phyloP scores from a whole-genome alignment of 129 eudicot species.

The Sambucus nigra region DNA sequence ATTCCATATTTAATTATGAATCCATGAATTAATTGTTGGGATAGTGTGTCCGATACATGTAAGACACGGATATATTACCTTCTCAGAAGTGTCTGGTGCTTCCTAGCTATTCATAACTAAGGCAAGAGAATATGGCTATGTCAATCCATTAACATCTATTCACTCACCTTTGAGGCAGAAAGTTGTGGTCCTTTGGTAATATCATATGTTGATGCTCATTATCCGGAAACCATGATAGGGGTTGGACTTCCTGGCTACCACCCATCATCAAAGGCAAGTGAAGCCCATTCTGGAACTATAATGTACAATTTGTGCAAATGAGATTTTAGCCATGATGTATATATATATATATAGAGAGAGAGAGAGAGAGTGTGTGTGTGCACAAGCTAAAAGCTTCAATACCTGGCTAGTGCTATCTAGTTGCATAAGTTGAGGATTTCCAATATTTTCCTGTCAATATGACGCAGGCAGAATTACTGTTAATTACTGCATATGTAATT shows the following conservation, averaged over 20 bases:
- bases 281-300: slow-evolving; percentile 59
- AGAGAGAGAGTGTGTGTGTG: slow-evolving; percentile 7
- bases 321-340: slow-evolving; percentile 4
- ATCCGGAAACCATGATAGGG: slow-evolving; percentile 52
- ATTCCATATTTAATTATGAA: neutral
- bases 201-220: slow-evolving; percentile 48
- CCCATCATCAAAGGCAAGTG: slow-evolving; percentile 53
- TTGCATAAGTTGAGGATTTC: slow-evolving; percentile 37
- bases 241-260: slow-evolving; percentile 41
- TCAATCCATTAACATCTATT: slow-evolving; percentile 3
- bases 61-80: too few relatives aligned
- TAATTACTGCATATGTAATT: slow-evolving; percentile 1
- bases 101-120: too few relatives aligned
- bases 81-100: too few relatives aligned
- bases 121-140: too few relatives aligned
- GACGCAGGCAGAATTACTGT: neutral
- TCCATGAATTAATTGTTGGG: neutral
- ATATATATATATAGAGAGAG: neutral
- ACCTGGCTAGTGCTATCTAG: slow-evolving; percentile 69
- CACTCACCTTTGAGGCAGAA: slow-evolving; percentile 50
- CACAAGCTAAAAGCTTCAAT: slow-evolving; percentile 5
- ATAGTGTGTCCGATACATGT: too few relatives aligned
- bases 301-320: slow-evolving; percentile 4
- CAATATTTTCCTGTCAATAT: slow-evolving; percentile 46
- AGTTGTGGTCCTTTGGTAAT: slow-evolving; percentile 34